A percentile compares a stretch with the other conserved stretches of the same genome.
phyloP scores from a whole-genome alignment of 2,329 filamentous ascomycete genomes.

The Microdochium trichocladiopsis region DNA sequence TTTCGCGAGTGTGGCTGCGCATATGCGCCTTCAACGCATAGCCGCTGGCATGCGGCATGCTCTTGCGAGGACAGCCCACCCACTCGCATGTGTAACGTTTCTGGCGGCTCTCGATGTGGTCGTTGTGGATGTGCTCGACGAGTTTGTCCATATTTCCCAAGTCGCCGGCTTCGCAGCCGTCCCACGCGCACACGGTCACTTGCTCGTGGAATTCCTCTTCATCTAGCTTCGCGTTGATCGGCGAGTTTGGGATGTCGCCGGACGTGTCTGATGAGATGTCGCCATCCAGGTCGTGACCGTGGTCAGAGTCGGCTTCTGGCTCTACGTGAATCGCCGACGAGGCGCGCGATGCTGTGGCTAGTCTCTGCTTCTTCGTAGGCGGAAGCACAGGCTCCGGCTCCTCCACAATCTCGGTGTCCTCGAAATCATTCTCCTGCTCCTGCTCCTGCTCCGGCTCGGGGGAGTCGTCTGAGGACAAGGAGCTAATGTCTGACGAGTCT shows the following conservation, averaged over 20 bases:
- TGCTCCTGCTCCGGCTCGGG: slow-evolving; percentile 3
- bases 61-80: slow-evolving; percentile 82
- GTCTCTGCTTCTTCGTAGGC: slow-evolving; percentile 27
- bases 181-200: slow-evolving; percentile 72
- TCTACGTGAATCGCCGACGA: slow-evolving; percentile 44
- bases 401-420: slow-evolving; percentile 15
- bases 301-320: slow-evolving; percentile 36
- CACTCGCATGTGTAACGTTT: slow-evolving; percentile 99
- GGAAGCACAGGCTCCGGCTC: slow-evolving; percentile 17
- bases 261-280: slow-evolving; percentile 89
- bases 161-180: slow-evolving; percentile 65
- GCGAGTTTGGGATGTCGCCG: slow-evolving; percentile 72
- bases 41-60: slow-evolving; percentile 85
- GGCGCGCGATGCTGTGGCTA: slow-evolving; percentile 23
- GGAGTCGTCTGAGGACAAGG: slow-evolving; percentile 18
- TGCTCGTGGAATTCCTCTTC: slow-evolving; percentile 73
- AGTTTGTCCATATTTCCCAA: slow-evolving; percentile 74
- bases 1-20: slow-evolving; percentile 95
- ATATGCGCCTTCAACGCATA: slow-evolving; percentile 97
- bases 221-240: slow-evolving; percentile 58
- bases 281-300: slow-evolving; percentile 35
- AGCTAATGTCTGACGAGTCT: slow-evolving; percentile 22
- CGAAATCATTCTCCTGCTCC: slow-evolving; percentile 11
- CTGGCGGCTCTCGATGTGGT: slow-evolving; percentile 87
- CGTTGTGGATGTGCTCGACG: slow-evolving; percentile 81